phyloP scores from a whole-genome alignment of 257 asterid species.

The Haberlea rhodopensis region DNA sequence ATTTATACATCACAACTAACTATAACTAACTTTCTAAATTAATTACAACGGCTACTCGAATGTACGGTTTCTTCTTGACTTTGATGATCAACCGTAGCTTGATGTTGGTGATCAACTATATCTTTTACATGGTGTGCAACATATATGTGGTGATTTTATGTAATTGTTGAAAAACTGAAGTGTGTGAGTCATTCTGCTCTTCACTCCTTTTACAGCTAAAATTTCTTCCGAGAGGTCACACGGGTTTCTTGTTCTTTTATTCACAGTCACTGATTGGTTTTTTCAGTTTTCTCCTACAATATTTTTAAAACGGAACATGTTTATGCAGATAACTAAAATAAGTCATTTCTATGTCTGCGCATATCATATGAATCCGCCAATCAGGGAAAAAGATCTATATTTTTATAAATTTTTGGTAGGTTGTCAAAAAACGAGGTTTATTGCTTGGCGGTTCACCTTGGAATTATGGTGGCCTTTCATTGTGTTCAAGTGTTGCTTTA shows the following conservation, averaged over 20 bases:
- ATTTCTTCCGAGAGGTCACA: background rate
- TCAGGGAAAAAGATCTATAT: background rate
- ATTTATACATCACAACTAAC: too few relatives aligned
- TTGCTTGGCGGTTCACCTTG: conserved; percentile 19
- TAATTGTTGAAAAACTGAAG: background rate
- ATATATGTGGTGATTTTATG: background rate
- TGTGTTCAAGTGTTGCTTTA: conserved; percentile 38
- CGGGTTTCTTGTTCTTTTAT: conserved; percentile 19
- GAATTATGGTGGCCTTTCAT: conserved; percentile 36
- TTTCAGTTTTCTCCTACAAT: conserved; percentile 8
- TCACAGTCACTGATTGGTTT: conserved; percentile 10
- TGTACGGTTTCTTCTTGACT: too few relatives aligned
- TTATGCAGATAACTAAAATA: conserved; percentile 14
- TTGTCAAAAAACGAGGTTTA: conserved; percentile 10
- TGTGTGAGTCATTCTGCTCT: background rate
- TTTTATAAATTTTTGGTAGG: conserved; percentile 10
- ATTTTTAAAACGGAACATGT: conserved; percentile 19
- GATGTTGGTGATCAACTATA: too few relatives aligned
- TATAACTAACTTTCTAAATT: too few relatives aligned
- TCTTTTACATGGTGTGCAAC: too few relatives aligned
- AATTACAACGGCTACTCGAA: too few relatives aligned
- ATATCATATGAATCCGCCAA: background rate
- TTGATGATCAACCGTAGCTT: too few relatives aligned
- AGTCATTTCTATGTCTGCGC: conserved; percentile 6
- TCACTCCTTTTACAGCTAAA: conserved; percentile 13